Base-by-base conservation (phyloP, 2,329 filamentous ascomycete genomes). In the Fusarium sulawesiense region DNA sequence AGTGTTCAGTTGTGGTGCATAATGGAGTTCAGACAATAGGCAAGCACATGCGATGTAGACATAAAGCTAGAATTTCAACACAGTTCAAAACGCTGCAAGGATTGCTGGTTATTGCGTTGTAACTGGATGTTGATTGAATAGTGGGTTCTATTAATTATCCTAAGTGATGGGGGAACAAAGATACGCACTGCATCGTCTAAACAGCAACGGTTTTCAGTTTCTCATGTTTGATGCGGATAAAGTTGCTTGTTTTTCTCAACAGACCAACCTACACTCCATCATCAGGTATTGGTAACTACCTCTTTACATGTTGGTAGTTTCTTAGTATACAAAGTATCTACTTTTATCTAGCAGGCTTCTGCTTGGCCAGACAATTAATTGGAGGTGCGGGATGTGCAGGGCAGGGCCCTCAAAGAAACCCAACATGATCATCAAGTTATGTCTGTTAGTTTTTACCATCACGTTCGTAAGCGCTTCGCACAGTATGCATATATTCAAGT, bases 41-140 rank as follows among this genome's bases (percentile, higher is more conserved):
- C 7, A 25, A 10, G 21, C 4, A 4, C 4, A 18, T 44, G 4
- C 2, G 4, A 44, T 23, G 9, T 21, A 44, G 9, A 6, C 5
- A 11, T 20, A 11, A 5, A 12, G 4, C 21, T 21, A 25, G 13
- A 56, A 56, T 56, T 58, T 58, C 56, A 58, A 42, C 23, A 42
- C 20, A 7, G 21, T 23, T 18, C 14, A 29, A 20, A 7, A 12
- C 4, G 4, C 12, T 53, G 20, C 41, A 12, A 23, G 1, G 6
- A 44, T 25, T 4, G 13, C 41, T 11, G 4, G 9, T 10, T 10
- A 18, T 16, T 25, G 21, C 14, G 16, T 23, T 12, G 14, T 25
- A 44, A 44, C 21, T 18, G 4, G 21, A 23, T 44, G 9, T 16
- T 16, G 4, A 16, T 23, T 23, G 0, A 11, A 44, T 2, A 11